These are phyloP conservation scores for Fusarium concolor DNA, from an alignment of 2,329 filamentous ascomycete genomes.

Conservation along the genomic window DNA sequence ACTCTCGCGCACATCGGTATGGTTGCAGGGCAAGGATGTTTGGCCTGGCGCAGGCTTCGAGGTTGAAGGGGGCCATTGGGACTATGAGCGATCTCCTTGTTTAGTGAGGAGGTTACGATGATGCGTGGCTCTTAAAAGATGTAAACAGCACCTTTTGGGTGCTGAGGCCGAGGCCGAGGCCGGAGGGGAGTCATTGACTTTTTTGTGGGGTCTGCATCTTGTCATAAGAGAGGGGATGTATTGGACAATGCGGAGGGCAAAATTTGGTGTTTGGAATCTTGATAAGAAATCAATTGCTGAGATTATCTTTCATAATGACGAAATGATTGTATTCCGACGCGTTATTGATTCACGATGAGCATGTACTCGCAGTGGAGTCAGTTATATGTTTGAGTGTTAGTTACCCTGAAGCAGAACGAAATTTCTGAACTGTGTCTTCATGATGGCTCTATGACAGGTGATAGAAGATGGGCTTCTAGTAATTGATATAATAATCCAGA, in stretches of 20 bases:
- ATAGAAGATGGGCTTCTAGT: background rate
- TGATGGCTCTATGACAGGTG: background rate
- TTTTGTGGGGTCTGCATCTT: constrained; percentile 35
- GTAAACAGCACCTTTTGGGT: constrained; percentile 17
- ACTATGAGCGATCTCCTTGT: background rate
- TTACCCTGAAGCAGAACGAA: background rate
- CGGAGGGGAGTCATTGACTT: constrained; percentile 44
- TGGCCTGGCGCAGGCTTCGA: constrained; percentile 78
- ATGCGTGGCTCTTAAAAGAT: constrained; percentile 21
- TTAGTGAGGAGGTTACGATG: background rate
- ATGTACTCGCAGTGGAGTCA: background rate
- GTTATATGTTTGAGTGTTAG: background rate
- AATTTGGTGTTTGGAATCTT: constrained; percentile 1
- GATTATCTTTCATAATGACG: background rate
- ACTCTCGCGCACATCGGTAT: constrained; percentile 87
- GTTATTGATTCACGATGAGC: background rate
- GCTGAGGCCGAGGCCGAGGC: constrained; percentile 40
- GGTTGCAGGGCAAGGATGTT: constrained; percentile 83
- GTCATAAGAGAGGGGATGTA: background rate
- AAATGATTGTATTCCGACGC: background rate
- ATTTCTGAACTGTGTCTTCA: background rate
- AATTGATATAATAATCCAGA: background rate
- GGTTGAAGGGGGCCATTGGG: constrained; percentile 73
- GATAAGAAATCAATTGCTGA: background rate
- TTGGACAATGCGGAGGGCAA: background rate